These are phyloP conservation scores for Pistacia vera DNA, from an alignment of 345 rosid genomes.

Conservation along the genomic window DNA sequence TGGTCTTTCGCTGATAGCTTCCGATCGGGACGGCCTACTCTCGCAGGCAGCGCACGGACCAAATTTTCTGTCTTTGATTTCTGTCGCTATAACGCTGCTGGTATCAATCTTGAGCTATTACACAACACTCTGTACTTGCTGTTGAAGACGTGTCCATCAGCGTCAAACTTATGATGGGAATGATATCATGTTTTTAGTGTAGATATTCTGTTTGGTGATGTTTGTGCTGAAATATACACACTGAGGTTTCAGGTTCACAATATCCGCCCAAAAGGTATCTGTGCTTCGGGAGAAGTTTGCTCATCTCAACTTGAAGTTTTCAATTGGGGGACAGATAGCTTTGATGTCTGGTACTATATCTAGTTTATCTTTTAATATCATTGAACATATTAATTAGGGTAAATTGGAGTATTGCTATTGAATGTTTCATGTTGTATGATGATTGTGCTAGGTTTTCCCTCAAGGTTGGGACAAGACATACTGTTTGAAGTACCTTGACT, in stretches of 20 bases:
- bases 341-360: constrained; percentile 61
- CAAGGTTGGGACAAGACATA: constrained; percentile 99
- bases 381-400: constrained; percentile 6
- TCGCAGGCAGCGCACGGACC: too few relatives aligned
- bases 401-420: neutral
- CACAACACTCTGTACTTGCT: too few relatives aligned
- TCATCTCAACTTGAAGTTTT: constrained; percentile 90
- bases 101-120: too few relatives aligned
- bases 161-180: too few relatives aligned
- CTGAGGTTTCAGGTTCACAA: constrained; percentile 72
- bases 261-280: constrained; percentile 76
- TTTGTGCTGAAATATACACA: constrained; percentile 14
- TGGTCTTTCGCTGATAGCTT: too few relatives aligned
- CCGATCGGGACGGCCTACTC: too few relatives aligned
- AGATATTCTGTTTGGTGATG: constrained; percentile 13
- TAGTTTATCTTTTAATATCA: constrained; percentile 11
- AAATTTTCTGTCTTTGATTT: too few relatives aligned
- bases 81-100: too few relatives aligned
- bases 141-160: too few relatives aligned
- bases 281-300: constrained; percentile 83
- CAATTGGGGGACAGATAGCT: constrained; percentile 98
- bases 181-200: neutral
- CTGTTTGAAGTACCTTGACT: constrained; percentile 84
- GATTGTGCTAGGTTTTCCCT: constrained; percentile 75
- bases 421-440: neutral